phyloP scores from a whole-genome alignment of 2,329 filamentous ascomycete genomes.

The Botrytis fabae region DNA sequence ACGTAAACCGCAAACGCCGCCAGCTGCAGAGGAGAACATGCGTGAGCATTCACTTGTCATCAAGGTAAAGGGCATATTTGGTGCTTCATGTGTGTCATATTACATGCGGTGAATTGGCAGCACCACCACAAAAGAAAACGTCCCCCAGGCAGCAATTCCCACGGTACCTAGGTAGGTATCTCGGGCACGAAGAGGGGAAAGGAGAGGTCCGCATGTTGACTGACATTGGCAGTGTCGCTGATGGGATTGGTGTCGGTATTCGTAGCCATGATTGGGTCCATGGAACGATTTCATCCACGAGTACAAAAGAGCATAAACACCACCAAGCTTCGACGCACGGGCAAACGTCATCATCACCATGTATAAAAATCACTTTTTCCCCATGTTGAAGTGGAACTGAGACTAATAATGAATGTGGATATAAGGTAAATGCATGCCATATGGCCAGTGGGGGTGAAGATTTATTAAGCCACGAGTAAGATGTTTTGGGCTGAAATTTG shows the following conservation, averaged over 20 bases:
- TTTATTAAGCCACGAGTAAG: background rate
- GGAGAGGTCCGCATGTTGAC: background rate
- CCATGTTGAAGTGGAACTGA: conserved; percentile 13
- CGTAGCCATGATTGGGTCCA: no score
- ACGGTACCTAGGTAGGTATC: background rate
- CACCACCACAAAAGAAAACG: background rate
- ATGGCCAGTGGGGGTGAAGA: background rate
- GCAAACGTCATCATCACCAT: conserved; percentile 1
- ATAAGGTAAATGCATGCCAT: background rate
- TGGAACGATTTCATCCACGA: background rate
- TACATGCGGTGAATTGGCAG: background rate
- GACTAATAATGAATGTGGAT: background rate
- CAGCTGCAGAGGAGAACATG: background rate
- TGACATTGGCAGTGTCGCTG: background rate
- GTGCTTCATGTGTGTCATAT: background rate
- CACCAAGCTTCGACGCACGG: background rate
- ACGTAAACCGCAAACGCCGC: background rate
- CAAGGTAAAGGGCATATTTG: background rate
- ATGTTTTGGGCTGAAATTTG: background rate
- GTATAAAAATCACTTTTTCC: background rate
- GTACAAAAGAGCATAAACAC: background rate
- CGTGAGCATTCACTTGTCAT: background rate
- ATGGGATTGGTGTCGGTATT: background rate
- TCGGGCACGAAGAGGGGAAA: no score
- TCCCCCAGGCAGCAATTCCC: background rate